phyloP scores from a whole-genome alignment of 2,329 filamentous ascomycete species.

The Epichloe aotearoae region DNA sequence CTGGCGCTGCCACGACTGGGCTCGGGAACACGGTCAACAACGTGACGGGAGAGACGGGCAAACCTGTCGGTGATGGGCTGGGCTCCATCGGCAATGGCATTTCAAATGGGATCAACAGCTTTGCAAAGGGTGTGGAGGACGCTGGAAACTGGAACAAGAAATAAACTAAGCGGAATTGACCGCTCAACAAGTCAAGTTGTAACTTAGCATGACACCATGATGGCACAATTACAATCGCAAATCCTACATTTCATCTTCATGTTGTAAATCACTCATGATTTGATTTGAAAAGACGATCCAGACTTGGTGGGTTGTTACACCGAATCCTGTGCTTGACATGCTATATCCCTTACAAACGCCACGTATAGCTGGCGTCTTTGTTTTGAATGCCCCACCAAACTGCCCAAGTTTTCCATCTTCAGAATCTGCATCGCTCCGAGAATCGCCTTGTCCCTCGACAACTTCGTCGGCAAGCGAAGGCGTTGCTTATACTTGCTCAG shows the following conservation, averaged over 20 bases:
- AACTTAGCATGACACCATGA: neutral
- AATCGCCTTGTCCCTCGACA: too few relatives aligned
- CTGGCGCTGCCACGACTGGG: slow-evolving; percentile 41
- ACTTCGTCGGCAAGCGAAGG: neutral
- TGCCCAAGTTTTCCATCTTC: neutral
- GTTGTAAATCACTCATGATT: neutral
- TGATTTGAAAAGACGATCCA: neutral
- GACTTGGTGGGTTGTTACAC: too few relatives aligned
- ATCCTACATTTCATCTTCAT: too few relatives aligned
- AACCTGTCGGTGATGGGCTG: slow-evolving; percentile 41
- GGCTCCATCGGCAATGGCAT: slow-evolving; percentile 39
- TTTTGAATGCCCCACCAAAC: neutral
- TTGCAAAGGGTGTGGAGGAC: slow-evolving; percentile 42
- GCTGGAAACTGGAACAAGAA: slow-evolving; percentile 43
- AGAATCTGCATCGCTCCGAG: neutral
- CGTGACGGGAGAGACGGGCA: slow-evolving; percentile 39
- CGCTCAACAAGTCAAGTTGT: neutral
- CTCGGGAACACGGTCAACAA: slow-evolving; percentile 41
- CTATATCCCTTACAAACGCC: neutral
- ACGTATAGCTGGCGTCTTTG: neutral
- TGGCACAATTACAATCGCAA: neutral
- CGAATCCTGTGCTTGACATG: neutral
- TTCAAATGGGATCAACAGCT: slow-evolving; percentile 33
- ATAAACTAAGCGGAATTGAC: neutral
- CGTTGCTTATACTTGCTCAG: slow-evolving; percentile 53